Evolutionary conservation across 768 basidiomycete genomes (phyloP), one percentile per base, ranked within the genome.

Genomic region (button mushroom (Agaricus bisporus)): DNA sequence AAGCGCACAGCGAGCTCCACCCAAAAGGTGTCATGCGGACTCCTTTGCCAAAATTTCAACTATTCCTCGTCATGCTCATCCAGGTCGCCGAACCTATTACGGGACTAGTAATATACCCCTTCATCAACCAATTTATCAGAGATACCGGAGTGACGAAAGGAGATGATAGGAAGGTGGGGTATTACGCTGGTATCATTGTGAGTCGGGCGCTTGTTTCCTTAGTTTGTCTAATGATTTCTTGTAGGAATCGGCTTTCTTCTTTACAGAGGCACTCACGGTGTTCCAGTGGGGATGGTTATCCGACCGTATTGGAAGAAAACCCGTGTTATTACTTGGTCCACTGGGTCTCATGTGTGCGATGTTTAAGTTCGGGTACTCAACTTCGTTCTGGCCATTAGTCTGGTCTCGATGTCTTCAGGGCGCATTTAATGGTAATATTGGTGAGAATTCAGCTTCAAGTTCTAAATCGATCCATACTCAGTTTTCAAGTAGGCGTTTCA

Each of bases 121-220:
- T 79, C 57, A 66, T 76, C 36, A 72, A 70, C 47, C 70, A 78
- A 51, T 68, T 77, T 32, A 68, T 79, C 44, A 63, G 71, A 39
- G 69, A 73, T 17, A 73, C 73, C 5, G 74, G 73, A 0, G 65
- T 78, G 4, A 77, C 71, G 9, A 58, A 64, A 5, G 75, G 75
- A 7, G 73, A 77, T 51, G 76, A 77, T 54, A 64, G 60, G 5
- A 73, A 68, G 49, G 75, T 69, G 6, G 76, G 76, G 0, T 78
- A 78, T 60, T 79, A 74, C 63, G 76, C 75, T 43, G 77, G 76
- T 7, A 49, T 78, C 35, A 72, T 79, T 25, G 77, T 77, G 48
- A 56, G 70, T 61, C 22, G 0, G 12, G 32, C 3, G 9, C 14
- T 35, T 41, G 4, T 14, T 32, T n/a, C 9, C 4, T 2, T 32